phyloP scores from a whole-genome alignment of 345 rosid genomes.

The Linum tenue region DNA sequence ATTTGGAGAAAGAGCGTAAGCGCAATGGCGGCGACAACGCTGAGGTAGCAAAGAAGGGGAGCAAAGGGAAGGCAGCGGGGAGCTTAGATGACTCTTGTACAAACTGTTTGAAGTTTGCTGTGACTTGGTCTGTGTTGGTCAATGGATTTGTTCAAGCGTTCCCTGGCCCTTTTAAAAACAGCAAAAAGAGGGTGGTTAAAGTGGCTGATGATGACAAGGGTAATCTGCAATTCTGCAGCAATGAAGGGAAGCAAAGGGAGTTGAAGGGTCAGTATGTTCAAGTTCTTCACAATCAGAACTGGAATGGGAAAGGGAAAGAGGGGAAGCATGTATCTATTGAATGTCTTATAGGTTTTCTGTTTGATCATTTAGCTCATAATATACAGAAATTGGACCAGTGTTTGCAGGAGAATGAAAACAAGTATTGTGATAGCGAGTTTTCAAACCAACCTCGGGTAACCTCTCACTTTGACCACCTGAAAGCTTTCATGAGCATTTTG shows the following conservation, averaged over 20 bases:
- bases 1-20: conserved; percentile 22
- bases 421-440: conserved; percentile 15
- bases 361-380: conserved; percentile 51
- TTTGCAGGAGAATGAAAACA: conserved; percentile 29
- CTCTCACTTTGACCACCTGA: conserved; percentile 39
- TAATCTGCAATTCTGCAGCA: conserved; percentile 17
- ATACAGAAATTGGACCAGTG: conserved; percentile 57
- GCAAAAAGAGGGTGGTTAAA: conserved; percentile 44
- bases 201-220: conserved; percentile 28
- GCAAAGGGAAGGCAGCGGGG: conserved; percentile 28
- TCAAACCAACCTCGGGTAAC: conserved; percentile 18
- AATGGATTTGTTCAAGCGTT: conserved; percentile 61
- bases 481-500: conserved; percentile 47
- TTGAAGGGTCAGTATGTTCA: conserved; percentile 12
- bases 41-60: conserved; percentile 23
- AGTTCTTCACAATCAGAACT: conserved; percentile 18
- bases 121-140: conserved; percentile 65
- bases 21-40: conserved; percentile 5
- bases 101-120: conserved; percentile 65
- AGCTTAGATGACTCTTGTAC: conserved; percentile 49
- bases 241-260: conserved; percentile 25
- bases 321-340: conserved; percentile 38
- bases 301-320: conserved; percentile 20
- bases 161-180: conserved; percentile 45
- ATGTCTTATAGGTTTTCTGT: conserved; percentile 39